Evolutionary conservation across 2,329 filamentous ascomycete genomes (phyloP).

Genomic region (Colletotrichum sp.): DNA sequence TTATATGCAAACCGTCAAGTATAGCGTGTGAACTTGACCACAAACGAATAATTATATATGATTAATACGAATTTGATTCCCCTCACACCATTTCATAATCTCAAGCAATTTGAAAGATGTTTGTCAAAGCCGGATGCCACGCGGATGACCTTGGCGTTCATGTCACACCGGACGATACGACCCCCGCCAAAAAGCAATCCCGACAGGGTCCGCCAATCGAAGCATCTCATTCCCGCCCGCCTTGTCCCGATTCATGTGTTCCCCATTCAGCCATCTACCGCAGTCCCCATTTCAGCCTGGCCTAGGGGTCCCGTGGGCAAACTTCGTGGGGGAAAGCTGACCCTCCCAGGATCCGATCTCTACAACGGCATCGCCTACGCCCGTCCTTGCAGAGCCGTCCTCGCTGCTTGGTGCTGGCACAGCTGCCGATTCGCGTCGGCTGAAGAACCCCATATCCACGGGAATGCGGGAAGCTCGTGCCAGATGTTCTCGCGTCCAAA

Average conservation of each 20-base stretch:
- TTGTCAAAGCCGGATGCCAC: neutral
- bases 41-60: neutral
- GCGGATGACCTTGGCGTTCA: neutral
- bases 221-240: neutral
- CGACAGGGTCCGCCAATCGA: conserved; percentile 6
- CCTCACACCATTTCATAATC: neutral
- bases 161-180: neutral
- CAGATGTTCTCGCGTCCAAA: neutral
- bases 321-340: neutral
- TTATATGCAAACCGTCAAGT: neutral
- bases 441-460: neutral
- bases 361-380: neutral
- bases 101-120: neutral
- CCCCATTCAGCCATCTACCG: conserved; percentile 8
- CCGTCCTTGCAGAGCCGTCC: neutral
- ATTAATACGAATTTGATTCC: neutral
- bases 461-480: neutral
- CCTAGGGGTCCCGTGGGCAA: neutral
- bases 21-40: neutral
- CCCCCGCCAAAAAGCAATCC: neutral
- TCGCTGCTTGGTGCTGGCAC: neutral
- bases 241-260: neutral
- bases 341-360: neutral
- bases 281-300: neutral
- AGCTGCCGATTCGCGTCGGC: neutral